Evolutionary conservation across 345 rosid species (phyloP), one percentile per base, ranked within the genome.

Genomic region (Arabis alpina): DNA sequence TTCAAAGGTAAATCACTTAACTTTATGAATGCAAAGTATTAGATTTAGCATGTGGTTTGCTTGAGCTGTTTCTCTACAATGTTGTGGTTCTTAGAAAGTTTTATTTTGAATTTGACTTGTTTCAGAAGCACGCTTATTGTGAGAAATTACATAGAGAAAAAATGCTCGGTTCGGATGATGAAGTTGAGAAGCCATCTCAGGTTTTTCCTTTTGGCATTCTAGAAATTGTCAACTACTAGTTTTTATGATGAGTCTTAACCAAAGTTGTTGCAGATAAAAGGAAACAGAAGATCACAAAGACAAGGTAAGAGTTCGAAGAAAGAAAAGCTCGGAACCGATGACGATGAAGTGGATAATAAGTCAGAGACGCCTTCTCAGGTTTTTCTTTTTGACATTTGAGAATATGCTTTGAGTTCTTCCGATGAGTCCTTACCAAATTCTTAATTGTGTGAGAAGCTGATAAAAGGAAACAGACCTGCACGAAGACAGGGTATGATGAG

Each of bases 1-100:
- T 59, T 94, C 99, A 70, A 91, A 88, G 96, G 99, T 89, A 76
- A 56, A 11, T 1, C 19, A 59, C 7, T 47, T n/a, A 58, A 6
- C 41, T 40, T 9, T 51, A 2, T 32, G 42, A 1, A 43, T 53
- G 41, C 42, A 24, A 41, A 50, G 24, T n/a, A 14, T 28, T 52
- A 30, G 61, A 30, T 30, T 4, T 12, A 27, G 39, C n/a, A n/a
- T n/a, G n/a, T n/a, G n/a, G 16, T 42, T 61, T 24, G 30, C 2
- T 58, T 73, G 42, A 73, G 51, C n/a, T n/a, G n/a, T 51, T 4
- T 2, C 36, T 34, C 19, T 8, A 48, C 23, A 54, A 2, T 56
- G 27, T 55, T 44, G 28, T 54, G 24, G 39, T 32, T 54, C n/a
- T 47, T 0, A 2, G 27, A 13, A 9, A 0, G 30, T 9, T 16